These are phyloP conservation scores for Xylaria venustula DNA, from an alignment of 495 filamentous ascomycete species.

Conservation along the genomic window DNA sequence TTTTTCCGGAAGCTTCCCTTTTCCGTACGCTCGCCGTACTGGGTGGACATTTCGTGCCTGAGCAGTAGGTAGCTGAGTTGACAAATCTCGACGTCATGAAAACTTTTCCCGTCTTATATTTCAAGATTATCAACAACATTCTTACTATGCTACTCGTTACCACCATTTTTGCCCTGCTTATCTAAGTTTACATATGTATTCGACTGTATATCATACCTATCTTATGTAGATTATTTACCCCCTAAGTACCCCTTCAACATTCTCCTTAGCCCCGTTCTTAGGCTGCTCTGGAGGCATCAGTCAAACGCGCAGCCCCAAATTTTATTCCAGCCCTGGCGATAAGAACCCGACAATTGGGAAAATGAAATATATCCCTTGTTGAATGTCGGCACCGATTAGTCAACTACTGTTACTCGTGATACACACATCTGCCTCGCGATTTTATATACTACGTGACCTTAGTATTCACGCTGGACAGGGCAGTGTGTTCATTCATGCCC, in stretches of 20 bases:
- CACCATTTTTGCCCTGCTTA: background rate
- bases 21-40: slow-evolving; percentile 7
- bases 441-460: too few relatives aligned
- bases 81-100: slow-evolving; percentile 15
- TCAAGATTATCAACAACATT: background rate
- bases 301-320: background rate
- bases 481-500: background rate
- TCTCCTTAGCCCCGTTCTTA: background rate
- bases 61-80: background rate
- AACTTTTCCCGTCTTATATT: background rate
- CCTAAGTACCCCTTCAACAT: background rate
- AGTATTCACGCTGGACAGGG: background rate
- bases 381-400: slow-evolving; percentile 2
- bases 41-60: background rate
- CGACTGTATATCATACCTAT: background rate
- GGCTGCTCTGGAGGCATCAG: background rate
- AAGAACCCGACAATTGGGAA: slow-evolving; percentile 6
- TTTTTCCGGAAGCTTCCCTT: slow-evolving; percentile 14
- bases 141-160: background rate
- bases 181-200: background rate
- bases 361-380: background rate
- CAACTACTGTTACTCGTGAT: background rate
- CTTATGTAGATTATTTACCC: background rate
- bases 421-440: background rate
- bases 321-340: background rate